A percentile compares a stretch with the other conserved stretches of the same genome.
phyloP scores from a whole-genome alignment of 768 basidiomycete genomes.

The Floccularia luteovirens region DNA sequence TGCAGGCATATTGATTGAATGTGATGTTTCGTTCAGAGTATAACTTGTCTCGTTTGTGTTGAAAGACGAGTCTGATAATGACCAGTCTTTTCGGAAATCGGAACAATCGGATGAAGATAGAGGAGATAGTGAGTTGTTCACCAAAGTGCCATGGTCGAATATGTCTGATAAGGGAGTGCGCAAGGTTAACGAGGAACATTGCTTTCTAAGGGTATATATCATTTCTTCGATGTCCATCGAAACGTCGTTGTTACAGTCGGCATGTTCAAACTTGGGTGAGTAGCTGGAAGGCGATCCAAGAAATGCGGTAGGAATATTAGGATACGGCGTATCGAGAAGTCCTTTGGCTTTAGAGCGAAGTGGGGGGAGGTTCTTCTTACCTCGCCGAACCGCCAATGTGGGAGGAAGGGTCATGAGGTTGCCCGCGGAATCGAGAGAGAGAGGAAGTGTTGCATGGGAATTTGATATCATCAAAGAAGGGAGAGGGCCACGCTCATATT shows the following conservation, averaged over 20 bases:
- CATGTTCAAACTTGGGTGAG: constrained; percentile 22
- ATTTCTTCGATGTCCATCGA: constrained; percentile 32
- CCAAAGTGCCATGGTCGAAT: constrained; percentile 1
- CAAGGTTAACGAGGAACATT: constrained; percentile 19
- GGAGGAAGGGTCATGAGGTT: constrained; percentile 12
- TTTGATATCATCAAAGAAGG: constrained; percentile 35
- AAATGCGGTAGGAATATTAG: constrained; percentile 35
- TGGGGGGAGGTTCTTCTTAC: constrained; percentile 24
- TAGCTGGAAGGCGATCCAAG: constrained; percentile 31
- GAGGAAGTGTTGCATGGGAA: constrained; percentile 28
- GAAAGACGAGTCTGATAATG: too few relatives aligned
- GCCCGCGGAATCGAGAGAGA: constrained; percentile 24
- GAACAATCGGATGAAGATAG: too few relatives aligned
- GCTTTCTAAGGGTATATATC: constrained; percentile 33
- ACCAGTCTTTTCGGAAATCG: too few relatives aligned
- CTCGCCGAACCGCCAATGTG: constrained; percentile 27
- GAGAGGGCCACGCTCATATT: too few relatives aligned
- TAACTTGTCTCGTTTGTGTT: too few relatives aligned
- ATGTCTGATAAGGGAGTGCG: neutral
- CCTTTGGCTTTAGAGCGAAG: constrained; percentile 14
- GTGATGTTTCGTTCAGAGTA: too few relatives aligned
- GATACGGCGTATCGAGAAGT: constrained; percentile 20
- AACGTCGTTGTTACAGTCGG: constrained; percentile 12
- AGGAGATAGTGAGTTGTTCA: too few relatives aligned
- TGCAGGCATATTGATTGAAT: too few relatives aligned